Base-by-base conservation (phyloP, 805 yeast species). In the Yamadazyma kitorensis region DNA sequence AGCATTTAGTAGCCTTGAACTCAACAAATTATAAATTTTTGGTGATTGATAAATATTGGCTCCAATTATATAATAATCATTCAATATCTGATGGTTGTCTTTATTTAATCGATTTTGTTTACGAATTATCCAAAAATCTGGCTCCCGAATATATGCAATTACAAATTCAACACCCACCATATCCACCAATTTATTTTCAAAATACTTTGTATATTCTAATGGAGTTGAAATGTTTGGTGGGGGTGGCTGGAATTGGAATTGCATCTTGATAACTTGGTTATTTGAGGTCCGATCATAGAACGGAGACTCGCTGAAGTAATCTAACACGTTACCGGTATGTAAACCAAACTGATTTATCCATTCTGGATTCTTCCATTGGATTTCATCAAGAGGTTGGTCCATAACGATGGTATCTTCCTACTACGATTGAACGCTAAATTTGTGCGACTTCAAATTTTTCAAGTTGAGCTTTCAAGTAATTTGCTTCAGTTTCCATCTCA, bases 341-440 rank as follows among this genome's bases (percentile, higher is more conserved):
- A 93, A 73, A 0, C 96, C 97, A 55, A 80, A 80, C 34, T 81
- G 76, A 54, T 88, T 95, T 44, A 93, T 87, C 94, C 96, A 93
- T 58, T 93, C 98, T 1, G 98, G 98, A 3, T 93, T 82, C 45
- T 89, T 78, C 98, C 98, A 93, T 57, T 89, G 98, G 26, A 93
- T 72, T 51, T 91, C 97, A 53, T 89, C 97, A 16, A 44, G 41
- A n/a, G 27, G 33, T 14, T 31, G 29, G 24, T 36, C 40, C 26
- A 31, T 24, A n/a, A n/a, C n/a, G n/a, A n/a, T 15, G 11, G 24
- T 19, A 28, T 28, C 6, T 24, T 24, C 26, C n/a, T 24, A 24
- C n/a, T 11, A n/a, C n/a, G n/a, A 24, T 24, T 24, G 6, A 10
- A 24, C n/a, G 7, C n/a, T 17, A 13, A 26, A 9, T 19, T 7